These are phyloP conservation scores for Trichoderma sp. DNA, from an alignment of 2,329 filamentous ascomycete genomes.

Conservation along the genomic window DNA sequence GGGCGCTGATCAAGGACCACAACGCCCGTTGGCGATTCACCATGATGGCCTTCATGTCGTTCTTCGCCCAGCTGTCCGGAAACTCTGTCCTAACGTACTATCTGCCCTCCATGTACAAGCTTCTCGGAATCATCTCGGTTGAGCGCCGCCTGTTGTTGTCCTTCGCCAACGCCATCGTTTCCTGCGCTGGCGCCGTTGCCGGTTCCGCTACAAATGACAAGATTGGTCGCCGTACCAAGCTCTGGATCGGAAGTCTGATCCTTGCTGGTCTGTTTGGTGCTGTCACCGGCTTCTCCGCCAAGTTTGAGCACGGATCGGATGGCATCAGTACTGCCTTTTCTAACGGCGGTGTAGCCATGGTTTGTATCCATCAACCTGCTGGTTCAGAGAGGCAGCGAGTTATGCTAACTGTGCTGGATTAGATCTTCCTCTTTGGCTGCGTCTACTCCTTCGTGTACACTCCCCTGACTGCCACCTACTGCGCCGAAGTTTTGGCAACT, in stretches of 20 bases:
- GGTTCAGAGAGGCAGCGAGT: no score
- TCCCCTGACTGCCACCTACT: constrained; percentile 46
- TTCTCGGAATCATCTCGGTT: constrained; percentile 57
- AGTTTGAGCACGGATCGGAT: constrained; percentile 42
- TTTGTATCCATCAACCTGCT: constrained; percentile 29
- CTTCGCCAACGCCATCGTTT: constrained; percentile 44
- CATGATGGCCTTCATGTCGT: constrained; percentile 54
- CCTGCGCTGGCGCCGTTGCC: constrained; percentile 45
- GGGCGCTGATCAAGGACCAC: constrained; percentile 52
- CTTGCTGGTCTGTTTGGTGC: constrained; percentile 50
- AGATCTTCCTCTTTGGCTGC: constrained; percentile 56
- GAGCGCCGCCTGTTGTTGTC: constrained; percentile 51
- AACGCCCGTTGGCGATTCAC: constrained; percentile 54
- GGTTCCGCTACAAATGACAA: constrained; percentile 39
- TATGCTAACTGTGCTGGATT: constrained; percentile 31
- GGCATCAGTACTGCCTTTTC: constrained; percentile 42
- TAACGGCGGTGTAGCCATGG: constrained; percentile 51
- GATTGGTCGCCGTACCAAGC: constrained; percentile 45
- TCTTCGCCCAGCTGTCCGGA: constrained; percentile 58
- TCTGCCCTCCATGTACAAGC: constrained; percentile 55
- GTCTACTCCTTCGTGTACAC: constrained; percentile 57
- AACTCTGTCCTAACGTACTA: constrained; percentile 56
- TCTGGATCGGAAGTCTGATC: constrained; percentile 55
- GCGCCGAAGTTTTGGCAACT: constrained; percentile 41
- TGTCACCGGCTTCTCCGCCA: constrained; percentile 51